Conservation (phyloP, 2,329 filamentous ascomycete species). For the Fusarium dimerum region DNA sequence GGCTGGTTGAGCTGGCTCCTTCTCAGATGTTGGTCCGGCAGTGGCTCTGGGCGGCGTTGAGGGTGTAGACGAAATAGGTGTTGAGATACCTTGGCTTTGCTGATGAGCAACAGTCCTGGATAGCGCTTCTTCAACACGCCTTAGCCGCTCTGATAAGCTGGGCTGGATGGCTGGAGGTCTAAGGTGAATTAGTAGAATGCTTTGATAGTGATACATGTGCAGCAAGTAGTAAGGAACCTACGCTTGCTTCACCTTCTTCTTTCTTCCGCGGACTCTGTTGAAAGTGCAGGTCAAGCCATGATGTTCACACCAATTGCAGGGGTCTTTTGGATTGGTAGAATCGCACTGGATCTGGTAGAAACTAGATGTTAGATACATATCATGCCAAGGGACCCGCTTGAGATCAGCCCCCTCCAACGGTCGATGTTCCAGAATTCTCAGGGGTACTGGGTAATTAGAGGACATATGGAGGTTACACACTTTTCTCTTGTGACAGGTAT, state of each 20-base stretch:
- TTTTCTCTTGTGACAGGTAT: conserved; percentile 26
- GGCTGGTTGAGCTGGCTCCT: background rate
- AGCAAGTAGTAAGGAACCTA: conserved; percentile 4
- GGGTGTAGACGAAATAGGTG: conserved; percentile 4
- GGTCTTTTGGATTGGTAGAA: conserved; percentile 2
- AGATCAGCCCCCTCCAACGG: too few relatives aligned
- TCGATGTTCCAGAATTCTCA: background rate
- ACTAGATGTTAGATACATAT: background rate
- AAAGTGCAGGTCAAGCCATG: conserved; percentile 26
- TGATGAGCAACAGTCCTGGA: conserved; percentile 17
- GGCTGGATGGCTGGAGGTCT: conserved; percentile 9
- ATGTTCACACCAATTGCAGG: conserved; percentile 28
- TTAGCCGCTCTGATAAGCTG: conserved; percentile 22
- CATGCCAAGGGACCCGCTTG: background rate
- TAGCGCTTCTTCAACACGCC: conserved; percentile 22
- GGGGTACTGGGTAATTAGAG: background rate
- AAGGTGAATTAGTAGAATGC: too few relatives aligned
- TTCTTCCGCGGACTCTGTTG: conserved; percentile 25
- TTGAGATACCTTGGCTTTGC: background rate
- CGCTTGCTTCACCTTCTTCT: conserved; percentile 17
- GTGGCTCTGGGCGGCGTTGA: conserved; percentile 5
- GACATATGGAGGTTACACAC: conserved; percentile 14
- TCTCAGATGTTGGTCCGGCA: background rate
- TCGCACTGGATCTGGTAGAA: conserved; percentile 26
- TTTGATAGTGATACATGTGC: background rate